Evolutionary conservation across 176 grass and related monocot genomes (phyloP).

Genomic region (Avena insularis): DNA sequence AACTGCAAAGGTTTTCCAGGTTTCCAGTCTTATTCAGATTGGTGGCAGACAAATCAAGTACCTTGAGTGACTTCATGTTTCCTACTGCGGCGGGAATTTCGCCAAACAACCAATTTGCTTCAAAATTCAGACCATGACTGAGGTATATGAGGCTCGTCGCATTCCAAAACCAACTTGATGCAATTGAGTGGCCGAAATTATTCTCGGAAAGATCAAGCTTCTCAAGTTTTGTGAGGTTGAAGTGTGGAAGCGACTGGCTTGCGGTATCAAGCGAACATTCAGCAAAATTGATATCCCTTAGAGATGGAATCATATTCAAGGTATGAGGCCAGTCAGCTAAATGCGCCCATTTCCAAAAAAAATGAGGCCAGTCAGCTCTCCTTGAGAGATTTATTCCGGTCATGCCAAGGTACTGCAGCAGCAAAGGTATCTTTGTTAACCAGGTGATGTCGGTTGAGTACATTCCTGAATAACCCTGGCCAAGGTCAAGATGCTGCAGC

Average conservation of each 20-base stretch:
- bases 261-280: background rate
- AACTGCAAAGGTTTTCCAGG: slow-evolving; percentile 24
- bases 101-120: background rate
- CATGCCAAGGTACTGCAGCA: slow-evolving; percentile 33
- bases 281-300: background rate
- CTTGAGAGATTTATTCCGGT: background rate
- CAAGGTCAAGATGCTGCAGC: background rate
- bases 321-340: background rate
- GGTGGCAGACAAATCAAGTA: background rate
- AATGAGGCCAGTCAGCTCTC: background rate
- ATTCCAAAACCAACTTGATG: slow-evolving; percentile 53
- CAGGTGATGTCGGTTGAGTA: background rate
- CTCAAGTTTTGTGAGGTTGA: slow-evolving; percentile 37
- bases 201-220: background rate
- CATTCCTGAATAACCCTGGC: background rate
- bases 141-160: slow-evolving; percentile 14
- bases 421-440: background rate
- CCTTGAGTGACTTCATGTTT: slow-evolving; percentile 11
- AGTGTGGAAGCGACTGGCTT: background rate
- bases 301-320: slow-evolving; percentile 24
- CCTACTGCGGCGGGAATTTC: background rate
- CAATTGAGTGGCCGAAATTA: background rate
- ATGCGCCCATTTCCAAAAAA: no score
- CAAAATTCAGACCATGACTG: background rate
- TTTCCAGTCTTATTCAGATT: background rate